Percentiles rank a stretch among this genome's conserved stretches.
Evolutionary conservation across 352 stramenopile species (phyloP).

Genomic region (Pythium graminicola): DNA sequence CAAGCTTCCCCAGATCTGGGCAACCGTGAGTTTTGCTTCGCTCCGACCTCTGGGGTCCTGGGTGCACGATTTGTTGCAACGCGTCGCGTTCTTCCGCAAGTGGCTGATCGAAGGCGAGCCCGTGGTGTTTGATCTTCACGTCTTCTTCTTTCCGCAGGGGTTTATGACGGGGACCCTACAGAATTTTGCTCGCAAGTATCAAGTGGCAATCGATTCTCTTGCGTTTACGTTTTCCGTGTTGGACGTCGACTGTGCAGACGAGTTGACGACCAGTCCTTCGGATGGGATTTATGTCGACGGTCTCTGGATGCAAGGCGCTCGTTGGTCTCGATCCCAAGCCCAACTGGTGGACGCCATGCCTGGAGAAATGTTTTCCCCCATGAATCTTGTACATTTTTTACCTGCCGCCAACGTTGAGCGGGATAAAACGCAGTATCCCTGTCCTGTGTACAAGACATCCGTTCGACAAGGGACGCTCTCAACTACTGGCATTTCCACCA

Average conservation of each 20-base stretch:
- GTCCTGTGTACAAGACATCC: slow-evolving; percentile 93
- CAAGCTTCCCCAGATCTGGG: slow-evolving; percentile 86
- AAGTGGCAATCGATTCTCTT: slow-evolving; percentile 92
- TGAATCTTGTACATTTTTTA: slow-evolving; percentile 89
- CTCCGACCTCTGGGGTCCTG: slow-evolving; percentile 91
- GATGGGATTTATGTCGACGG: slow-evolving; percentile 93
- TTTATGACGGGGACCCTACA: slow-evolving; percentile 96
- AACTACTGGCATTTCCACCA: slow-evolving; percentile 95
- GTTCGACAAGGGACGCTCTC: slow-evolving; percentile 91
- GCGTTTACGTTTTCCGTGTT: slow-evolving; percentile 88
- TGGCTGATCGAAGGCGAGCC: slow-evolving; percentile 92
- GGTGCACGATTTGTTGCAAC: slow-evolving; percentile 85
- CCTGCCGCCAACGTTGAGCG: slow-evolving; percentile 74
- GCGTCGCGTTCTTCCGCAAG: slow-evolving; percentile 88
- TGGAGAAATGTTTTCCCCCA: slow-evolving; percentile 90
- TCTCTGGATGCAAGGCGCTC: slow-evolving; percentile 82
- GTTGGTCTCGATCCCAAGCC: slow-evolving; percentile 68
- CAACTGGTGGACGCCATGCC: slow-evolving; percentile 77
- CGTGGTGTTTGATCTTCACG: slow-evolving; percentile 84
- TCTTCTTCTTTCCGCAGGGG: slow-evolving; percentile 95
- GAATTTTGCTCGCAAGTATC: slow-evolving; percentile 93
- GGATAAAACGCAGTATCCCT: slow-evolving; percentile 70
- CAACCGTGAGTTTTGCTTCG: slow-evolving; percentile 86
- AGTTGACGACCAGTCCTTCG: slow-evolving; percentile 55
- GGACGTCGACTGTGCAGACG: slow-evolving; percentile 43